A percentile compares a stretch with the other conserved stretches of the same genome.
Conservation (phyloP, 2,329 filamentous ascomycete species). For the Sporothrix phasma region DNA sequence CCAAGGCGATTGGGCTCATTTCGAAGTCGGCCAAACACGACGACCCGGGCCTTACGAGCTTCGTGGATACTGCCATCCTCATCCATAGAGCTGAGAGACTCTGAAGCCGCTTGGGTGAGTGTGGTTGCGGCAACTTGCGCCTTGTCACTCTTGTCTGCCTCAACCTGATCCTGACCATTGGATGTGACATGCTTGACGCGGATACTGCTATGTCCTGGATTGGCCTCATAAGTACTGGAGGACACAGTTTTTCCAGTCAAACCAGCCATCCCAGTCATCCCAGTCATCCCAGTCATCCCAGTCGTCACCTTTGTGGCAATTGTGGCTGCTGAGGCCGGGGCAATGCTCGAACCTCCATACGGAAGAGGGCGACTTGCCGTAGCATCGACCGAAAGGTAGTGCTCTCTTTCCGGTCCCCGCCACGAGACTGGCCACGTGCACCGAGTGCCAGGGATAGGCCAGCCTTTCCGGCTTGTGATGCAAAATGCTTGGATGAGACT, state of each 20-base stretch:
- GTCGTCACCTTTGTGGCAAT: no score
- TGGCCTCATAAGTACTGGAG: background rate
- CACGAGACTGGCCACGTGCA: background rate
- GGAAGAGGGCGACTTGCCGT: background rate
- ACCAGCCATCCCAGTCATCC: background rate
- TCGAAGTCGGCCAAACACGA: conserved; percentile 1
- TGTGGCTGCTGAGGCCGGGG: background rate
- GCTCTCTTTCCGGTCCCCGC: background rate
- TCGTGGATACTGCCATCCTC: conserved; percentile 22
- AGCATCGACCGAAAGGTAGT: background rate
- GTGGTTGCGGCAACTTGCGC: background rate
- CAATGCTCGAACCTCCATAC: background rate
- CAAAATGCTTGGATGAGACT: background rate
- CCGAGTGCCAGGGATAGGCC: background rate
- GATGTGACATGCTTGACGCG: background rate
- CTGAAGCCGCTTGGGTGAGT: background rate
- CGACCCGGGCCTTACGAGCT: conserved; percentile 17
- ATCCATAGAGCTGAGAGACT: conserved; percentile 15
- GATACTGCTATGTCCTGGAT: background rate
- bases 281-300: background rate
- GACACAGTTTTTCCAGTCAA: background rate
- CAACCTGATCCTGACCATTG: background rate
- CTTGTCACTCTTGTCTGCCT: background rate
- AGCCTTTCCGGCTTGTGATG: background rate
- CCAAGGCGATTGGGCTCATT: background rate